These are phyloP conservation scores for Annona cherimola DNA, from an alignment of 164 flowering plant genomes.

Conservation along the genomic window DNA sequence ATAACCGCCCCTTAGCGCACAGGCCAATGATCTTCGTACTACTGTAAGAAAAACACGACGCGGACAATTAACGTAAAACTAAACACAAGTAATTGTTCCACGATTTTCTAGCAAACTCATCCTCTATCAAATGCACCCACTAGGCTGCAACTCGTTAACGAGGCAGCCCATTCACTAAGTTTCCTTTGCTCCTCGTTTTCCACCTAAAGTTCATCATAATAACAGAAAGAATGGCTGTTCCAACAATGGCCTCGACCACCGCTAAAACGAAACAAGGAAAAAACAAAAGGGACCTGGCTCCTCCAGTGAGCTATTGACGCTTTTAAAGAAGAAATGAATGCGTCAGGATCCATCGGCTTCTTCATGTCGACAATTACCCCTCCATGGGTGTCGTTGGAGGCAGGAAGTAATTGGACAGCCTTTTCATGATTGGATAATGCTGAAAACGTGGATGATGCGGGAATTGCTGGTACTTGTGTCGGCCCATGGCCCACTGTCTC, in stretches of 20 bases:
- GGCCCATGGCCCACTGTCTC: slow-evolving; percentile 3
- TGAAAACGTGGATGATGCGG: slow-evolving; percentile 9
- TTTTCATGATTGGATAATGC: slow-evolving; percentile 22
- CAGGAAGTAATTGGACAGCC: slow-evolving; percentile 29
- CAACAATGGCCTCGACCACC: background rate
- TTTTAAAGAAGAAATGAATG: slow-evolving; percentile 33
- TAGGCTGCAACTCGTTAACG: background rate
- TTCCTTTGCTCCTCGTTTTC: background rate
- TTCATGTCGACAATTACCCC: slow-evolving; percentile 52
- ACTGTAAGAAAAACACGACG: background rate
- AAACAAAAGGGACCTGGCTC: slow-evolving; percentile 30
- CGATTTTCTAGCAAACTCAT: background rate
- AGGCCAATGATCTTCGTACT: background rate
- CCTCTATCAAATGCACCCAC: background rate
- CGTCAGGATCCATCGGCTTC: slow-evolving; percentile 39
- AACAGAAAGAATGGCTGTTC: background rate
- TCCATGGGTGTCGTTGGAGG: slow-evolving; percentile 33
- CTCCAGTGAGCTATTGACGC: slow-evolving; percentile 48
- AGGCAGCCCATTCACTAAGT: background rate
- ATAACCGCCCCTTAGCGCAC: too few relatives aligned
- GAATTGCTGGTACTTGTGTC: slow-evolving; percentile 13
- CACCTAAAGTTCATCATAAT: background rate
- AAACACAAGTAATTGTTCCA: background rate
- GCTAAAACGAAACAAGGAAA: too few relatives aligned
- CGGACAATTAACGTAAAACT: background rate